Conservation (phyloP, 176 grass and related monocot genomes). For the Miscanthus lutarioriparius region DNA sequence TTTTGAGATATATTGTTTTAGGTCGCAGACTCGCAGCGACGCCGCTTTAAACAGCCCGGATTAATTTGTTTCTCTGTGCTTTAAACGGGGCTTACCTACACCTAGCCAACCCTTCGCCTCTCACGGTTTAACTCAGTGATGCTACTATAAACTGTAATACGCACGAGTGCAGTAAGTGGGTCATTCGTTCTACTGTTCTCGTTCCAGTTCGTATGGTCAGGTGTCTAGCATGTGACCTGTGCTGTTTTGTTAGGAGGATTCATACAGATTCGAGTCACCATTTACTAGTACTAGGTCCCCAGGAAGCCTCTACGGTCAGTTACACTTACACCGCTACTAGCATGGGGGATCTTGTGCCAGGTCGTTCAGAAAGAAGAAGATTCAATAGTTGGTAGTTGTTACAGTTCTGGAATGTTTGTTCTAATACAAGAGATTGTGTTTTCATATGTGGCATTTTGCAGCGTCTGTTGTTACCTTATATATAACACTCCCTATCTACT, state of each 20-base stretch:
- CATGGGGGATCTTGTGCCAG: neutral
- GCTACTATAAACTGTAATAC: neutral
- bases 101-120: neutral
- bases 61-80: neutral
- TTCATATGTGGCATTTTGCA: neutral
- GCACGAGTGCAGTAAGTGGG: neutral
- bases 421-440: neutral
- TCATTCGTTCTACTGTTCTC: neutral
- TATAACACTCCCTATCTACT: neutral
- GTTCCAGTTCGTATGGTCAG: neutral
- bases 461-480: neutral
- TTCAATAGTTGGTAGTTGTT: neutral
- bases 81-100: neutral
- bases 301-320: neutral
- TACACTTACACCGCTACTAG: neutral
- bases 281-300: neutral
- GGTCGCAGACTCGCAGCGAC: neutral
- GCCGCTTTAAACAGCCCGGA: neutral
- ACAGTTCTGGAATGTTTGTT: constrained; percentile 19
- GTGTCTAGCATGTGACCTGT: neutral
- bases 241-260: neutral
- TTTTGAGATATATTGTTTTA: neutral
- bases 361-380: neutral
- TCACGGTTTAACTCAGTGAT: neutral
- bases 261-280: neutral